phyloP scores from a whole-genome alignment of 2,329 filamentous ascomycete species.

The Leptographium procerum region DNA sequence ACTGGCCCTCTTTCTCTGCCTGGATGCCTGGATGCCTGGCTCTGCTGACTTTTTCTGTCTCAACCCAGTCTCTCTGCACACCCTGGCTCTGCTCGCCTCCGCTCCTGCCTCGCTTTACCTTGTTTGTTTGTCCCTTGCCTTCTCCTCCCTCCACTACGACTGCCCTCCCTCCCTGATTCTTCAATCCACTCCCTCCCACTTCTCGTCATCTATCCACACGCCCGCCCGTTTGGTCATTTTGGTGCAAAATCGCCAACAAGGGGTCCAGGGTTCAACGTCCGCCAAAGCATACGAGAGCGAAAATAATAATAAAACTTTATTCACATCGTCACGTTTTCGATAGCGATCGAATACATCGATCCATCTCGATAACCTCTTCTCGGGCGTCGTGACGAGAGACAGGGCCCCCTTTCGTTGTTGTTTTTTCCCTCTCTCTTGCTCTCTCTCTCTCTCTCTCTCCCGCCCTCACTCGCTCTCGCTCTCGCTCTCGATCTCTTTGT shows the following conservation, averaged over 20 bases:
- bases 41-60: neutral
- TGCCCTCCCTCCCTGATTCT: constrained; percentile 11
- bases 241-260: constrained; percentile 4
- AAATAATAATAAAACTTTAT: neutral
- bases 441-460: too few relatives aligned
- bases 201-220: constrained; percentile 14
- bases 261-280: constrained; percentile 3
- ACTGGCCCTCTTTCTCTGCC: neutral
- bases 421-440: neutral
- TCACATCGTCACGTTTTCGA: neutral
- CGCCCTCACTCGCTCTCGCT: too few relatives aligned
- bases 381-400: neutral
- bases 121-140: constrained; percentile 5
- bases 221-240: constrained; percentile 7
- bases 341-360: neutral
- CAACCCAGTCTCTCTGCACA: neutral
- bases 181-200: constrained; percentile 13
- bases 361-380: neutral
- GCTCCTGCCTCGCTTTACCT: constrained; percentile 4
- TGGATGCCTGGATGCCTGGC: constrained; percentile 1
- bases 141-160: constrained; percentile 11
- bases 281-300: neutral
- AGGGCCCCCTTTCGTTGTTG: neutral
- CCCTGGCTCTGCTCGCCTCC: constrained; percentile 1
- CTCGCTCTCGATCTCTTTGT: too few relatives aligned